A percentile compares a stretch with the other conserved stretches of the same genome.
phyloP scores from a whole-genome alignment of 192 early-diverging fungal genomes.

The Borealophlyctis nickersoniae region DNA sequence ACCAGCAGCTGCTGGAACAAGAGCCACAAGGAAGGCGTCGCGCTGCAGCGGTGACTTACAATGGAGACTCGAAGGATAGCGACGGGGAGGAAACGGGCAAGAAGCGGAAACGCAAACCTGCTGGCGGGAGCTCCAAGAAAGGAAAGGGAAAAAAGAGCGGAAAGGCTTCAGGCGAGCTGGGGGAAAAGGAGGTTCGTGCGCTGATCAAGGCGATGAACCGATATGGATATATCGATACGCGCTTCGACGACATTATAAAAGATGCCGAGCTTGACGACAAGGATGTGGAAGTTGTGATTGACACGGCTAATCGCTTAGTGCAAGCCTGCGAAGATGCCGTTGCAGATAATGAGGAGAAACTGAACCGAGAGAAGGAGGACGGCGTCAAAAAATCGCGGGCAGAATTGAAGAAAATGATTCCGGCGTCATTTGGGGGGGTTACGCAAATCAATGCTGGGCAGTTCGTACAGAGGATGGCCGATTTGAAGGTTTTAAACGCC shows the following conservation, averaged over 20 bases:
- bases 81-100: conserved; percentile 7
- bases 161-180: conserved; percentile 41
- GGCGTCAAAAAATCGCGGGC: conserved; percentile 28
- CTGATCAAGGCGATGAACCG: conserved; percentile 74
- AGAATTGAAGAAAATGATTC: conserved; percentile 45
- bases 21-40: neutral
- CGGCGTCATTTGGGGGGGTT: conserved; percentile 74
- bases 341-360: conserved; percentile 32
- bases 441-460: conserved; percentile 82
- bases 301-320: conserved; percentile 41
- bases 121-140: conserved; percentile 17
- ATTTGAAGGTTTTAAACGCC: conserved; percentile 64
- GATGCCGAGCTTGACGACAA: conserved; percentile 73
- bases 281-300: conserved; percentile 45
- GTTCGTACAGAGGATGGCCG: conserved; percentile 70
- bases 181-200: conserved; percentile 80
- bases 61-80: neutral
- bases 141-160: conserved; percentile 32
- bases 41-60: neutral
- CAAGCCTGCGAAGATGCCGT: conserved; percentile 58
- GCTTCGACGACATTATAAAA: conserved; percentile 77
- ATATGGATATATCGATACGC: conserved; percentile 77
- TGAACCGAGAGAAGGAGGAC: conserved; percentile 31
- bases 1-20: conserved; percentile 21
- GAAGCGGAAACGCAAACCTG: conserved; percentile 16